Percentiles rank a stretch among this genome's conserved stretches.
These are phyloP conservation scores for Colletotrichum magnum DNA, from an alignment of 2,329 filamentous ascomycete genomes.

Conservation along the genomic window DNA sequence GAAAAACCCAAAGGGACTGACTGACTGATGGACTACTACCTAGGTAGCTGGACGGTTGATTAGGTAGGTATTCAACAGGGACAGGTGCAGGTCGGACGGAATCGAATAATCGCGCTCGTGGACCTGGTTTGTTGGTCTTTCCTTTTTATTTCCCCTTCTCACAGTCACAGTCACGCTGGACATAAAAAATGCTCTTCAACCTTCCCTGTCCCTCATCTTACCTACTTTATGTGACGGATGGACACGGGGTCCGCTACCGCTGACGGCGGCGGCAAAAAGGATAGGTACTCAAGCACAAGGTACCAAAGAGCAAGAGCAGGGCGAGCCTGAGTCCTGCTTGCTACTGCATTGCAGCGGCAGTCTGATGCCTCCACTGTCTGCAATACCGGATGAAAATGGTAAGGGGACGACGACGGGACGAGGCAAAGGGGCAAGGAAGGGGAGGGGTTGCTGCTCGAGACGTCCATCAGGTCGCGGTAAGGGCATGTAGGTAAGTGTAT, in stretches of 20 bases:
- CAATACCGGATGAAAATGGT: constrained; percentile 20
- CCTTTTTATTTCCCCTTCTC: neutral
- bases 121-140: constrained; percentile 6
- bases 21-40: too few relatives aligned
- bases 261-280: constrained; percentile 17
- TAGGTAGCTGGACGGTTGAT: too few relatives aligned
- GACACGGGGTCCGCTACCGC: constrained; percentile 22
- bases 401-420: neutral
- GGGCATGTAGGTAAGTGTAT: neutral
- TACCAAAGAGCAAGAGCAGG: constrained; percentile 4
- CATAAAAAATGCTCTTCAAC: neutral
- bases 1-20: too few relatives aligned
- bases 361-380: constrained; percentile 8
- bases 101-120: constrained; percentile 22
- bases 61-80: neutral
- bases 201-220: constrained; percentile 25
- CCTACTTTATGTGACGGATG: constrained; percentile 14
- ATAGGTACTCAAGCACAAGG: neutral
- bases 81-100: constrained; percentile 13
- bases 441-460: too few relatives aligned
- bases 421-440: neutral
- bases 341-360: constrained; percentile 11
- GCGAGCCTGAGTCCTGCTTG: neutral
- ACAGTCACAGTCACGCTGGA: too few relatives aligned
- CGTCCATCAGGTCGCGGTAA: constrained; percentile 13